Evolutionary conservation across 2,329 filamentous ascomycete species (phyloP), one percentile per base, ranked within the genome.

Genomic region (Parascedosporium putredinis): DNA sequence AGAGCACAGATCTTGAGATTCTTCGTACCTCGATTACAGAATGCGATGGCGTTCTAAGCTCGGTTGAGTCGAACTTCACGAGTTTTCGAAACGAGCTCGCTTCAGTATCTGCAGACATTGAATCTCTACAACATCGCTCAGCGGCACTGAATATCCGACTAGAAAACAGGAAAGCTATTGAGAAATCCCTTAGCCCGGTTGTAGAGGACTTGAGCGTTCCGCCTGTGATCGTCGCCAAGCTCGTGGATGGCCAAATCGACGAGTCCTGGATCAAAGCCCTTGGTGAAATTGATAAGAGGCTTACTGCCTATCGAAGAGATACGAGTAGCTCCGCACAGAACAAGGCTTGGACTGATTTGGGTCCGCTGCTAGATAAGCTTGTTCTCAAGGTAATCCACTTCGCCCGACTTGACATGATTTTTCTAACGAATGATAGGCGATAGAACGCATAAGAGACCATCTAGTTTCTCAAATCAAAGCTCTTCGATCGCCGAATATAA

Each of bases 391-490:
- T 86, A 65, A 53, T 63, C 38, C 44, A 2, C 16, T 42, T 5
- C 18, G 14, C 22, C 9, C 50, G 16, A 36, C 38, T 33, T 23
- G 29, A 4, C 24, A 20, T 52, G 29, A 29, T 51, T 23, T 46
- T 44, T 50, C 52, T 57, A 40, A 54, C 53, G 29, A 10, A 14
- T 12, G n/a, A n/a, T 45, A 86, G 81, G 91, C 90, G n/a, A 75
- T 95, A 24, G 89, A 96, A 66, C 81, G 93, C 51, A 95, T 97
- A 64, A 79, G 94, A 52, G 93, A 98, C 64, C 94, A 95, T 60
- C 75, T 98, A 33, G 93, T 98, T 10, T 79, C 87, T 14, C 91
- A 97, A 64, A 93, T 98, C 63, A 95, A 95, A 66, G 88, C 90
- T 4, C 72, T 98, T 48, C 81, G 93, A 51, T 95, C 91, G 23